These are phyloP conservation scores for Astrephomene gubernaculifera DNA, from an alignment of 139 green algal genomes.

Conservation along the genomic window DNA sequence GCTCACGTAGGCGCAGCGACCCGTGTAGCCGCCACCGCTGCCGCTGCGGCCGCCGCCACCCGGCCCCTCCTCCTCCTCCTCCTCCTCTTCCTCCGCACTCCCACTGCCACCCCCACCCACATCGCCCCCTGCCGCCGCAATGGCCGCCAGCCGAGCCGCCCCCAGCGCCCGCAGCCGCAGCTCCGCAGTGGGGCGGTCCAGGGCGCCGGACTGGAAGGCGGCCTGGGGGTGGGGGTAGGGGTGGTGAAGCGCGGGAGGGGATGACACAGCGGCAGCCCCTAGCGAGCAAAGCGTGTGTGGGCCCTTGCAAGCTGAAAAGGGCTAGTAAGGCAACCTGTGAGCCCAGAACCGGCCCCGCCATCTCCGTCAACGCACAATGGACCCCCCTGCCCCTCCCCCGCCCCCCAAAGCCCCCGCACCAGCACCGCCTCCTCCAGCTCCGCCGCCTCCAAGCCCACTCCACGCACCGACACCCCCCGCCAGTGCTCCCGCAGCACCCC, in stretches of 20 bases:
- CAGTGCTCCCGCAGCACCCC: not conserved
- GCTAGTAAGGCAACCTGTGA: not conserved
- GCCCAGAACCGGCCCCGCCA: not conserved
- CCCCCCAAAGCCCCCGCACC: not conserved
- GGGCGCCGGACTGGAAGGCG: not conserved
- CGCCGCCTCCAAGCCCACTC: not conserved
- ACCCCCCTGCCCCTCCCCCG: not conserved
- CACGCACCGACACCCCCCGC: not conserved
- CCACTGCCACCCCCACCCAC: too few species aligned
- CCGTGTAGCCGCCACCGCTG: not conserved
- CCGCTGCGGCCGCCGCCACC: not conserved
- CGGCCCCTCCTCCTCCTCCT: not conserved
- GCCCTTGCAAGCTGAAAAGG: too few species aligned
- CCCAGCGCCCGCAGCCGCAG: not conserved
- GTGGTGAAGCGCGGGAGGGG: too few species aligned
- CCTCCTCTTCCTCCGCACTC: not conserved
- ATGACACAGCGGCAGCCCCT: not conserved
- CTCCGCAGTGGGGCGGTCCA: not conserved
- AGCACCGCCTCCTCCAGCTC: constrained; percentile 2
- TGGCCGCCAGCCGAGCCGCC: not conserved
- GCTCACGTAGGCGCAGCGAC: not conserved
- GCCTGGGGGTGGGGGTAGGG: too few species aligned
- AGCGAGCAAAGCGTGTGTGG: too few species aligned
- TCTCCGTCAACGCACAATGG: not conserved
- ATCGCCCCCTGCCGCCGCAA: not conserved